Evolutionary conservation across 352 stramenopile species (phyloP), one percentile per base, ranked within the genome.

Genomic region (Globisporangium abappressorium): DNA sequence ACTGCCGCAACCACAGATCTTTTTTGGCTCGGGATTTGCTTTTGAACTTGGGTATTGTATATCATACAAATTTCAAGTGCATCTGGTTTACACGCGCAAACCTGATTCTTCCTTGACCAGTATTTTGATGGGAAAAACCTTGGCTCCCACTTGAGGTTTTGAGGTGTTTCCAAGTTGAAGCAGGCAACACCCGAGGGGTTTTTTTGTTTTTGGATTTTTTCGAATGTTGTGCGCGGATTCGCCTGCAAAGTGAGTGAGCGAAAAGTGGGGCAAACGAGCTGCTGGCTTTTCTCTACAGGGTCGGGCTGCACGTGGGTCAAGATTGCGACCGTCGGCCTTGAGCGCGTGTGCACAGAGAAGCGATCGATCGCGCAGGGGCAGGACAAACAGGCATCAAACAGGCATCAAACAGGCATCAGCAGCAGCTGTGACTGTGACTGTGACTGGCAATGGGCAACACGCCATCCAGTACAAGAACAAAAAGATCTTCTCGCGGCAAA

Each of bases 21-120:
- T 70, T 63, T 4, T 47, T 18, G 41, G 15, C 41, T 49, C 41
- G 5, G n/a, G 41, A 49, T 22, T 49, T 49, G 41, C 41, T n/a
- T 6, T 18, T 20, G 15, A 4, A 26, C 65, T 60, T 55, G 49
- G 7, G 1, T 0, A 38, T 38, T 62, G 47, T 71, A 71, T 69
- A 9, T 6, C 65, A 84, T 84, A 86, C 74, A 80, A 55, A 69
- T 2, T 1, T 1, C 51, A 18, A 62, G 49, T 57, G 54, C 55
- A 66, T 73, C 51, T 62, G 47, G 30, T 57, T 46, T 60, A 34
- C 41, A 49, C 38, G 15, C 41, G 15, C 41, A 49, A 49, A 49
- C 57, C 65, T 69, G 64, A 69, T 69, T 68, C 63, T 22, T 57
- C 51, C 34, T 57, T 20, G 26, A 57, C 18, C 7, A 64, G 18